Evolutionary conservation across 108 stramenopile genomes (phyloP).

Genomic region (Nannochloropsis salina): DNA sequence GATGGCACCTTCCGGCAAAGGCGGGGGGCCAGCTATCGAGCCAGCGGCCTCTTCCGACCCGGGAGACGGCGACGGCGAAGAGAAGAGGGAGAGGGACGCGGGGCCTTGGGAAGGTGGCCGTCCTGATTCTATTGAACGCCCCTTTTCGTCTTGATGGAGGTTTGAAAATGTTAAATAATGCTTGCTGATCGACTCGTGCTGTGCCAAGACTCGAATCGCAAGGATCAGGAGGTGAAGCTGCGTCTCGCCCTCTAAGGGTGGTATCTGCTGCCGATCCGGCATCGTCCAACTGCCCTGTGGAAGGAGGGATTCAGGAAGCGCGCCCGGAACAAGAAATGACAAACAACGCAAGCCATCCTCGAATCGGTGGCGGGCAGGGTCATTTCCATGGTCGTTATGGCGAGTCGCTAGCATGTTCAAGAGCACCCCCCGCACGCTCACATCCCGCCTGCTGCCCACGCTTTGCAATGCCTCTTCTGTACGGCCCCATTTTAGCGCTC

Average conservation of each 20-base stretch:
- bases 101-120: neutral
- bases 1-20: neutral
- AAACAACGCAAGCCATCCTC: neutral
- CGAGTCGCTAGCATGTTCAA: neutral
- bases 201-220: slow-evolving; percentile 9
- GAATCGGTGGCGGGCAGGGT: neutral
- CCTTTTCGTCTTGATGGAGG: neutral
- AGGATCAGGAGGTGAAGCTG: neutral
- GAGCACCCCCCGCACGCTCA: neutral
- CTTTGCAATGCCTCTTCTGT: neutral
- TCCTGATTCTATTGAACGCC: neutral
- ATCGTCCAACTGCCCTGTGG: neutral
- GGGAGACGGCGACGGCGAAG: neutral
- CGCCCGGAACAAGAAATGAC: neutral
- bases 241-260: neutral
- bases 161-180: neutral
- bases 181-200: neutral
- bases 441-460: neutral
- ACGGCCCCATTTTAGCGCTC: neutral
- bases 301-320: neutral
- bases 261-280: neutral
- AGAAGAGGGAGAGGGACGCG: neutral
- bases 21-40: neutral
- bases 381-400: neutral
- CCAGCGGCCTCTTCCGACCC: neutral